Evolutionary conservation across 495 filamentous ascomycete genomes (phyloP).

Genomic region (Thozetella sp.): DNA sequence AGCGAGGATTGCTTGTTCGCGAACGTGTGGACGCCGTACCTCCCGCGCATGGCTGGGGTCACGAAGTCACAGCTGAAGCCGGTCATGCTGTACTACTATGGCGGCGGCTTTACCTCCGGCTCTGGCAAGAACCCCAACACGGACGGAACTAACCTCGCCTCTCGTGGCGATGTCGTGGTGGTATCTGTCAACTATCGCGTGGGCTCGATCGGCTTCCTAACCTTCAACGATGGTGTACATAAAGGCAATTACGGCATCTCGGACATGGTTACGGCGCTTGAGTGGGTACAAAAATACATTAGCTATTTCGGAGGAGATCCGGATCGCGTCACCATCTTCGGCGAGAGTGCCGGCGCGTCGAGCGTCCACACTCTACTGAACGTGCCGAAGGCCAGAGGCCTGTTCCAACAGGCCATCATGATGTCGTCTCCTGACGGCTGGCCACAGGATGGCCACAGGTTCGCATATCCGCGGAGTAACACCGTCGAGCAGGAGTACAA

Average conservation of each 20-base stretch:
- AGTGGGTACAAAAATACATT: conserved; percentile 71
- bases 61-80: conserved; percentile 20
- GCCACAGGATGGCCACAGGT: conserved; percentile 11
- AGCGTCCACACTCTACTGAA: conserved; percentile 30
- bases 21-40: conserved; percentile 40
- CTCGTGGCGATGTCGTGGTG: conserved; percentile 45
- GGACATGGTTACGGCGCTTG: conserved; percentile 34
- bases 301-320: conserved; percentile 66
- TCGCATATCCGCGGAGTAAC: conserved; percentile 27
- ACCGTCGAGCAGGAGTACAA: conserved; percentile 29
- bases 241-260: conserved; percentile 29
- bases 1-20: conserved; percentile 40
- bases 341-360: conserved; percentile 49
- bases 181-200: conserved; percentile 36
- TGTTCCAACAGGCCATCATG: conserved; percentile 44
- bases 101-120: conserved; percentile 32
- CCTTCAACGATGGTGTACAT: conserved; percentile 28
- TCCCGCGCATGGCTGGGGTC: conserved; percentile 18
- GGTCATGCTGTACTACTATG: conserved; percentile 41
- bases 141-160: conserved; percentile 43
- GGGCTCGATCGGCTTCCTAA: conserved; percentile 23
- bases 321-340: conserved; percentile 62
- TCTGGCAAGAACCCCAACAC: conserved; percentile 35
- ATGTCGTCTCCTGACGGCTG: conserved; percentile 37
- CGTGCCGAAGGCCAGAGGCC: conserved; percentile 34